phyloP scores from a whole-genome alignment of 139 green algal genomes.

The Coccomyxa sp. region DNA sequence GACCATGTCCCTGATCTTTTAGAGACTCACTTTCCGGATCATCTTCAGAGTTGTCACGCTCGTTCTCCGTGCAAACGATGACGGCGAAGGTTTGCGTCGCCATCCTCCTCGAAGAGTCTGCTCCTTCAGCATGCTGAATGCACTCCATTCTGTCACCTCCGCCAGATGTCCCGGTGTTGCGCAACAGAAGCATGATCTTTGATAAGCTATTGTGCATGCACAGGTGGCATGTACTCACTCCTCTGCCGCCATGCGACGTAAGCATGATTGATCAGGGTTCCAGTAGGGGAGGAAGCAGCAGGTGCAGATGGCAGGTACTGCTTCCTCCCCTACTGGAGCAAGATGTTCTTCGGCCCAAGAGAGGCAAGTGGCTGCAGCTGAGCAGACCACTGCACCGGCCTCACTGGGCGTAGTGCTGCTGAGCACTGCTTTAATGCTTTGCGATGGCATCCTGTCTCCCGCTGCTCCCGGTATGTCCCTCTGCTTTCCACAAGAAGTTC shows the following conservation, averaged over 20 bases:
- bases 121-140: too few species aligned
- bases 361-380: not conserved
- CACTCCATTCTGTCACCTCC: too few species aligned
- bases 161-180: too few species aligned
- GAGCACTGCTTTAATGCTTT: not conserved
- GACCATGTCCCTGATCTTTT: conserved; percentile 10
- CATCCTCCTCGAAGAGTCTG: too few species aligned
- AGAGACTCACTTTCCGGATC: not conserved
- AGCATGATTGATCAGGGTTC: not conserved
- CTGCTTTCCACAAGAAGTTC: too few species aligned
- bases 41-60: not conserved
- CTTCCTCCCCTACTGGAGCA: too few species aligned
- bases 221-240: not conserved
- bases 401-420: not conserved
- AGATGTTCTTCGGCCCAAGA: not conserved
- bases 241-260: not conserved
- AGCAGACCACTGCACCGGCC: not conserved
- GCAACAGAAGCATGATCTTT: too few species aligned
- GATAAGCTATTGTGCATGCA: not conserved
- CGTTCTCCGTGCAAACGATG: not conserved
- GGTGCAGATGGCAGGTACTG: too few species aligned
- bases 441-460: not conserved
- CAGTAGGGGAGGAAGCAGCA: too few species aligned
- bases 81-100: not conserved
- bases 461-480: not conserved